A percentile compares a stretch with the other conserved stretches of the same genome.
Evolutionary conservation across 2,329 filamentous ascomycete genomes (phyloP).

Genomic region (Colletotrichum agaves): DNA sequence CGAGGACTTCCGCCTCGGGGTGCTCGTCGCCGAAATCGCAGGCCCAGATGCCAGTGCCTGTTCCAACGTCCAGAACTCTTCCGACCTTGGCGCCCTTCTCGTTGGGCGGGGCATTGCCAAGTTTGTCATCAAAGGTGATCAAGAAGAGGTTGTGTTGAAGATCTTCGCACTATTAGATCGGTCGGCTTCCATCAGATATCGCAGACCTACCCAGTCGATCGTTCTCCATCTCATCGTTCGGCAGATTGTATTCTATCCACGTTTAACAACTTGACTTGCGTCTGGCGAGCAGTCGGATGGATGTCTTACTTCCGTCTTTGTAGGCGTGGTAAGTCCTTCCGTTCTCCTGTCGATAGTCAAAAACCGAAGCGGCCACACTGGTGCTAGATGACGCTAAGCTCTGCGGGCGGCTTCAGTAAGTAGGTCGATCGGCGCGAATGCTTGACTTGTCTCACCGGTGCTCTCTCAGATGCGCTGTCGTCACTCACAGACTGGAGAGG

Average conservation of each 20-base stretch:
- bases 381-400: not conserved
- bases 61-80: conserved; percentile 56
- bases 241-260: not conserved
- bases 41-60: conserved; percentile 57
- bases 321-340: conserved; percentile 12
- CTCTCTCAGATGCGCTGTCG: not conserved
- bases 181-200: not conserved
- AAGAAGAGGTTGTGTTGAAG: conserved; percentile 50
- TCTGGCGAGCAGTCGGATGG: not conserved
- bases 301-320: conserved; percentile 21
- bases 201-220: conserved; percentile 12
- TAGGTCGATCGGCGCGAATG: too few species aligned
- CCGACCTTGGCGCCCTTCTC: conserved; percentile 38
- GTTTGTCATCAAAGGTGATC: conserved; percentile 46
- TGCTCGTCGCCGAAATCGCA: conserved; percentile 52
- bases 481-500: not conserved
- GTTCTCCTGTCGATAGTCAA: conserved; percentile 17
- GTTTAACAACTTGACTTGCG: not conserved
- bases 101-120: conserved; percentile 43
- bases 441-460: not conserved
- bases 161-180: conserved; percentile 38
- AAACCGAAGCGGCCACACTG: not conserved
- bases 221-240: conserved; percentile 25
- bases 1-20: conserved; percentile 44
- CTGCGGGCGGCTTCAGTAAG: not conserved